Evolutionary conservation across 495 filamentous ascomycete species (phyloP), one percentile per base, ranked within the genome.

Genomic region (Talaromyces stipitatus): DNA sequence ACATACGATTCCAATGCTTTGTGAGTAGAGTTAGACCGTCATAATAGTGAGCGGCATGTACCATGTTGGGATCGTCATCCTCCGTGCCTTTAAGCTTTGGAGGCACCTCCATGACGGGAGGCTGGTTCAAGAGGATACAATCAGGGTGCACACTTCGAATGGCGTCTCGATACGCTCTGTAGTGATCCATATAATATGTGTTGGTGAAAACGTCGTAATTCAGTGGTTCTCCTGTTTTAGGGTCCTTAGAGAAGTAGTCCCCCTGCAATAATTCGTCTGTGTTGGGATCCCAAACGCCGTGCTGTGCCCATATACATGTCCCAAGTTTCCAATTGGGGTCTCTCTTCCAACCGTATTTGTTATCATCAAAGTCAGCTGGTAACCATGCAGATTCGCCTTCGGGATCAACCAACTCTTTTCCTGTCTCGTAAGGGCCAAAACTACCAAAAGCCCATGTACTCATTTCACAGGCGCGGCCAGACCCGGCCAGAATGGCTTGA

Each of bases 11-110:
- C 83, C 95, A 98, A 69, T 95, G 95, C 73, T 98, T 98, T 20
- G 89, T 97, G 82, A 98, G 87, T 32, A 98, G 80, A 0, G 94
- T 98, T 22, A 98, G 84, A 11, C 95, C 94, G 66, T 98, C 94
- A 68, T 98, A 98, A 66, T 86, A 98, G 71, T 98, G 94, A 10
- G 91, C 91, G 2, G 94, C 84, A 67, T 96, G 97, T 10, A 91
- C 88, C 82, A 97, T 86, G 48, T 87, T 87, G 7, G 85, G 85
- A 63, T 97, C 90, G 62, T 96, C 91, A 65, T 97, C 91, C 45
- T 77, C 73, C 0, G 94, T 95, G 8, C 86, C 91, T 67, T 95
- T 96, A 59, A 97, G 83, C 32, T 77, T 78, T 0, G 94, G 94
- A 0, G 94, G 94, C 3, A 97, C 80, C 70, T 98, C 94, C 65